Percentiles rank a stretch among this genome's conserved stretches.
These are phyloP conservation scores for Hypoxylon sp. DNA, from an alignment of 2,329 filamentous ascomycete genomes.

Conservation along the genomic window DNA sequence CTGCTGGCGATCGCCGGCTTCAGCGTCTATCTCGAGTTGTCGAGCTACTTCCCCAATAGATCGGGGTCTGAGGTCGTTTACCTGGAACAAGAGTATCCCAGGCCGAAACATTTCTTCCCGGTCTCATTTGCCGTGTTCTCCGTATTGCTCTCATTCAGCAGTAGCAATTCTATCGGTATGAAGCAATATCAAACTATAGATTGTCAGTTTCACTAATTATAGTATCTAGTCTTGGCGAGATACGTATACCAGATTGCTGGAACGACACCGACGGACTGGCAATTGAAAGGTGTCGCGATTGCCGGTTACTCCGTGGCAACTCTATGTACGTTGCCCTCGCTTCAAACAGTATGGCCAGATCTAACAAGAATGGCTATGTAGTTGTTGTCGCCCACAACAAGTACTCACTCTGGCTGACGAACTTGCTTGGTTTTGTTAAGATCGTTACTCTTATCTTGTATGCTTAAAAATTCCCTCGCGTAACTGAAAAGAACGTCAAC, in stretches of 20 bases:
- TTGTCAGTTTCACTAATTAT: not conserved
- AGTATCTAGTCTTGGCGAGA: slow-evolving; percentile 66
- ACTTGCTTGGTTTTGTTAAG: slow-evolving; percentile 71
- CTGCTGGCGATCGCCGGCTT: slow-evolving; percentile 62
- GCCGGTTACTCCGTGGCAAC: slow-evolving; percentile 72
- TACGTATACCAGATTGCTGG: slow-evolving; percentile 73
- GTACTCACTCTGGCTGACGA: slow-evolving; percentile 67
- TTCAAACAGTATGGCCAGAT: not conserved
- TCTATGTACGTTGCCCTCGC: slow-evolving; percentile 58
- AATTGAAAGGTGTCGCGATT: slow-evolving; percentile 75
- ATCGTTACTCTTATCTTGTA: slow-evolving; percentile 71
- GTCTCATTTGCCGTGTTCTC: slow-evolving; percentile 67
- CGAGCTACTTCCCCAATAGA: slow-evolving; percentile 68
- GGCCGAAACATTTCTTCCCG: slow-evolving; percentile 69
- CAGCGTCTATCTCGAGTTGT: slow-evolving; percentile 66
- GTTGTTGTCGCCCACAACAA: slow-evolving; percentile 67
- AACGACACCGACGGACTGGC: slow-evolving; percentile 67
- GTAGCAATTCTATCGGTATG: slow-evolving; percentile 67
- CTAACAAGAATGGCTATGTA: slow-evolving; percentile 33
- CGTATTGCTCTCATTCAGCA: slow-evolving; percentile 69
- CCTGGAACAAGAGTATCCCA: slow-evolving; percentile 69
- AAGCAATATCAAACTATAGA: not conserved
- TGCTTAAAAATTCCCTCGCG: not conserved
- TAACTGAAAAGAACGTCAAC: too few species aligned
- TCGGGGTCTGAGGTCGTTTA: slow-evolving; percentile 70